These are phyloP conservation scores for Neurospora sp. DNA, from an alignment of 495 filamentous ascomycete genomes.

Conservation along the genomic window DNA sequence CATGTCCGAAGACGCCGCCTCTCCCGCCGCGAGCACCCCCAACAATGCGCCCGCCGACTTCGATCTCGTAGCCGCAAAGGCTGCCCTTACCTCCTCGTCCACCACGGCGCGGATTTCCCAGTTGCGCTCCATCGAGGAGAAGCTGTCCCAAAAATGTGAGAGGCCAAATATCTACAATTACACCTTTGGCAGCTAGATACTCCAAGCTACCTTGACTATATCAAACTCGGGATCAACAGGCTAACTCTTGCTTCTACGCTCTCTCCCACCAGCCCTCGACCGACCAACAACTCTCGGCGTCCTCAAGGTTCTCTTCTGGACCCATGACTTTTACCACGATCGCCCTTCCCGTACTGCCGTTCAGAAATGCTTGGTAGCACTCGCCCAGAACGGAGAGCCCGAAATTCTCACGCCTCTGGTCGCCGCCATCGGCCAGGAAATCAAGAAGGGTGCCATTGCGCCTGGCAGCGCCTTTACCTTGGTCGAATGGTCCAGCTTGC, in stretches of 20 bases:
- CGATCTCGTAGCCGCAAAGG: constrained; percentile 24
- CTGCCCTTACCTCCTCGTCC: constrained; percentile 40
- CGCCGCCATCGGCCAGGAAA: constrained; percentile 50
- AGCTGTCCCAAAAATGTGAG: constrained; percentile 36
- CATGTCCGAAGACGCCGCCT: constrained; percentile 34
- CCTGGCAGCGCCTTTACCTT: constrained; percentile 77
- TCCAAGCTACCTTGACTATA: not conserved
- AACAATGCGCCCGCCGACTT: constrained; percentile 22
- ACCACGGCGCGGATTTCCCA: constrained; percentile 33
- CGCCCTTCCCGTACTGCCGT: constrained; percentile 72
- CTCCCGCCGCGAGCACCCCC: not conserved
- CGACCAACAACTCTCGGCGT: constrained; percentile 28
- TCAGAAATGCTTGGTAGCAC: constrained; percentile 58
- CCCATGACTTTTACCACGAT: constrained; percentile 80
- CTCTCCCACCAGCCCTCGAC: constrained; percentile 29
- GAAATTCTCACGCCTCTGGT: constrained; percentile 52
- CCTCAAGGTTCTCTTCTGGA: constrained; percentile 67
- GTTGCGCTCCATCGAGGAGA: constrained; percentile 37
- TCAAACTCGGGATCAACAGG: not conserved
- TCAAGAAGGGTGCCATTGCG: constrained; percentile 63
- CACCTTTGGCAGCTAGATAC: not conserved
- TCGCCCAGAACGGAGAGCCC: constrained; percentile 45
- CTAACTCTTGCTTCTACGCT: not conserved
- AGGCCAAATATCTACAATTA: not conserved
- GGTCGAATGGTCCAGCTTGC: constrained; percentile 74